A percentile compares a stretch with the other conserved stretches of the same genome.
These are phyloP conservation scores for Phlyctochytrium arcticum DNA, from an alignment of 192 early-diverging fungal genomes.

Conservation along the genomic window DNA sequence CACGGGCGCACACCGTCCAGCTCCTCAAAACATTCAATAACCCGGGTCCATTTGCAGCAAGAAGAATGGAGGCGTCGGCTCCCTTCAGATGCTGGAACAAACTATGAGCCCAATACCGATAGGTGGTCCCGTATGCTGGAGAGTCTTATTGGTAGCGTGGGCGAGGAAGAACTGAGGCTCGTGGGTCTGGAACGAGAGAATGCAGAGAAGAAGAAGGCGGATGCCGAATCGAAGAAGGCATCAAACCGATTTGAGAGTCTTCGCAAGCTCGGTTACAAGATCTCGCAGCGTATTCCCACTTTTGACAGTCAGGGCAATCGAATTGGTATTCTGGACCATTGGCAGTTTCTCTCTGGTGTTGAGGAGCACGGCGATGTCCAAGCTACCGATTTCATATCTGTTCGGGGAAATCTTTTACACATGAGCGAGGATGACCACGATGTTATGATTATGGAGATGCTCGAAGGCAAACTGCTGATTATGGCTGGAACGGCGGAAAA, in stretches of 20 bases:
- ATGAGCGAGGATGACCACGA: slow-evolving; percentile 52
- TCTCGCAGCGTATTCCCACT: slow-evolving; percentile 25
- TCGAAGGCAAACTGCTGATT: slow-evolving; percentile 47
- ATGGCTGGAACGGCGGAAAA: slow-evolving; percentile 62
- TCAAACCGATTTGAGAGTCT: neutral
- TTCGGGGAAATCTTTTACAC: slow-evolving; percentile 36
- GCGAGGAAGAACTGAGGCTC: neutral
- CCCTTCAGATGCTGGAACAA: slow-evolving; percentile 5
- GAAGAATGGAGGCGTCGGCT: slow-evolving; percentile 7
- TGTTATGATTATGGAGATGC: slow-evolving; percentile 58
- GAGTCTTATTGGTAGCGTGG: neutral
- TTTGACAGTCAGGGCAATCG: slow-evolving; percentile 28
- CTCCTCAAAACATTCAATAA: slow-evolving; percentile 2
- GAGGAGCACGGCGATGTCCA: neutral
- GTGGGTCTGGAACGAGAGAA: neutral
- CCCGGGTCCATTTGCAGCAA: neutral
- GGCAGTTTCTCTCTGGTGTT: slow-evolving; percentile 16
- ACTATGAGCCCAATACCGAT: slow-evolving; percentile 3
- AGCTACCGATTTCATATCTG: slow-evolving; percentile 11
- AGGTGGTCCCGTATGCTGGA: slow-evolving; percentile 18
- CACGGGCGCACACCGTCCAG: slow-evolving; percentile 9
- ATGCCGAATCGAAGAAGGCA: neutral
- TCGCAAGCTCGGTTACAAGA: neutral
- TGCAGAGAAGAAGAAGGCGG: neutral
- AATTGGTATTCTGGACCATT: slow-evolving; percentile 31